Base-by-base conservation (phyloP, 495 filamentous ascomycete species). In the Extremus antarcticus region DNA sequence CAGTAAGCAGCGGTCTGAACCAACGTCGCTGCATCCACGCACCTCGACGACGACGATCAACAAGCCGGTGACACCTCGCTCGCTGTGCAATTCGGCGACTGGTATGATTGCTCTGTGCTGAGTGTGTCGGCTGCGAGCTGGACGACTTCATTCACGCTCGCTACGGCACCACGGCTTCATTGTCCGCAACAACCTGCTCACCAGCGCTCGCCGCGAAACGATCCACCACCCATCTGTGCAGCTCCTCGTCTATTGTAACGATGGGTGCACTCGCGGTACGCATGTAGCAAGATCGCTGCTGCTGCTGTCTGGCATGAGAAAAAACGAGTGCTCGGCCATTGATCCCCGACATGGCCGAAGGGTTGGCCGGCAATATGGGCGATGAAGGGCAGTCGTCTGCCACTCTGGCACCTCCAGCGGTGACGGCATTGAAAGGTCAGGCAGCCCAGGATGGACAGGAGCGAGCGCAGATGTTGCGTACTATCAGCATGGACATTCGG, bases 401-500 rank as follows among this genome's bases (percentile, higher is more conserved):
- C 16, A 16, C 22, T 0, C 24, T 55, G 38, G 57, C 52, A 4
- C 51, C 57, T 11, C 57, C 57, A 25, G 51, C 4, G 19, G 41
- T 45, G 19, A 21, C 41, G 8, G 41, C 41, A 17, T 21, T 45
- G 41, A 45, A 49, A 49, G 46, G 11, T 22, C 11, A 23, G 20
- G 46, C 46, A 49, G 46, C 46, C 20, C 10, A 49, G 2, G 46
- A 45, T 7, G 41, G 41, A 9, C 41, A 45, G n/a, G 19, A 21
- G 8, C 8, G 41, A 45, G 41, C 8, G 13, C 66, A 71, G 21
- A 78, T 84, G 76, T 75, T 75, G 58, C 75, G 84, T 46, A 74
- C 79, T 9, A 66, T 78, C 50, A 87, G 80, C 62, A 76, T 80
- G 66, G 74, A 86, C 59, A 86, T 88, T 60, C 79, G 80, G 50